Evolutionary conservation across 306 rosid species (phyloP).

Genomic region (Cicer bijugum): DNA sequence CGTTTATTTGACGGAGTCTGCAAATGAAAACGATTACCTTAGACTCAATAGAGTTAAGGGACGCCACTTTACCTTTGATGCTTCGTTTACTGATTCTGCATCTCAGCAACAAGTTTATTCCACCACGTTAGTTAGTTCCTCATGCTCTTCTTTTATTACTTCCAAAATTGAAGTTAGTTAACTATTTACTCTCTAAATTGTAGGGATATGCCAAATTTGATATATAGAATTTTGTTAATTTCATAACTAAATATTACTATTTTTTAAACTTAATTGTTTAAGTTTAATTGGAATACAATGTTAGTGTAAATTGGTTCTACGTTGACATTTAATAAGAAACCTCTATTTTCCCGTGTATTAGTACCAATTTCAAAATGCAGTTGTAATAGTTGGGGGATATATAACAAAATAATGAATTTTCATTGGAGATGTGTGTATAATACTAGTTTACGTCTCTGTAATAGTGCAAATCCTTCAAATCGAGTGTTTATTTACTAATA

Average conservation of each 20-base stretch:
- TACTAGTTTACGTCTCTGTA: too few relatives aligned
- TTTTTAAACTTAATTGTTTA: neutral
- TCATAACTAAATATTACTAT: neutral
- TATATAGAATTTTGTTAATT: neutral
- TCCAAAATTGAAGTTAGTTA: neutral
- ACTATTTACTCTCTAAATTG: neutral
- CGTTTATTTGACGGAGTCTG: conserved; percentile 81
- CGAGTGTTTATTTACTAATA: neutral
- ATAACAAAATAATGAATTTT: too few relatives aligned
- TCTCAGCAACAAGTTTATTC: conserved; percentile 83
- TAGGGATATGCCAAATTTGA: neutral
- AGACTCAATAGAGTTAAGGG: conserved; percentile 88
- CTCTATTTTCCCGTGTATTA: too few relatives aligned
- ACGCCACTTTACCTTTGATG: conserved; percentile 78
- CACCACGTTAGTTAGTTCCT: conserved; percentile 68
- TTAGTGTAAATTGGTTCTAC: too few relatives aligned
- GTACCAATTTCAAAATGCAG: too few relatives aligned
- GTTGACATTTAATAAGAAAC: too few relatives aligned
- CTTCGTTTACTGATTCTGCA: conserved; percentile 73
- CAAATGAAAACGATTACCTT: conserved; percentile 75
- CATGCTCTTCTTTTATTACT: neutral
- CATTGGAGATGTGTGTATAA: too few relatives aligned
- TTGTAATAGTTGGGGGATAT: too few relatives aligned
- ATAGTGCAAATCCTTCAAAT: too few relatives aligned
- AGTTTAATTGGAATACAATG: too few relatives aligned